Evolutionary conservation across 2,329 filamentous ascomycete species (phyloP), one percentile per base, ranked within the genome.

Genomic region (Pseudogymnoascus sp.): DNA sequence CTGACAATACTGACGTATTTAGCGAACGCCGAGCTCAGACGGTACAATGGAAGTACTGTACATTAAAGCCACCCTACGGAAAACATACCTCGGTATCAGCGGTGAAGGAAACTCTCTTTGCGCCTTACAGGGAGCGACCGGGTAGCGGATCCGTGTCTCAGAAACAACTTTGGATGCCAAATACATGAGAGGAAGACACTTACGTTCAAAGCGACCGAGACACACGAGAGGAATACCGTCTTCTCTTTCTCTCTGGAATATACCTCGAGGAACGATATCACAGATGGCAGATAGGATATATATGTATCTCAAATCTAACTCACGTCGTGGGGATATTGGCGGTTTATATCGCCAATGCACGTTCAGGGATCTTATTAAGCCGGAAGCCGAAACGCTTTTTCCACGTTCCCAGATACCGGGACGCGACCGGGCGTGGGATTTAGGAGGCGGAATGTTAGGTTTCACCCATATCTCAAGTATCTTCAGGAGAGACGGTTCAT

Each of bases 351-450:
- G 48, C 48, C 48, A 55, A 55, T 55, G 48, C 48, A 55, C 29
- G 48, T 55, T n/a, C 48, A 55, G 48, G 48, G 48, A 33, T 55
- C 48, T 13, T 17, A 3, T 33, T 21, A 29, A 55, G 1, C 48
- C 48, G 48, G 35, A 55, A 55, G 33, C 29, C 48, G 29, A 55
- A 55, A 55, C 29, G 48, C 9, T 15, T 33, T 55, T 55, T 55
- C 48, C 48, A 33, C 29, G 48, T 55, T 55, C 48, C 48, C 48
- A 55, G 48, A 5, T 33, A 17, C 48, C 48, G 48, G 48, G 48
- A 55, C 27, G 13, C 15, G 27, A 33, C 5, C 12, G 48, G 44
- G 48, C 21, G 29, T 33, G 48, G 29, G 15, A 55, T 21, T 55
- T 33, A 17, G 27, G 15, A 55, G 15, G 7, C 9, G 25, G 13